Base-by-base conservation (phyloP, 805 yeast genomes). In the Saccharomycopsis sp. region DNA sequence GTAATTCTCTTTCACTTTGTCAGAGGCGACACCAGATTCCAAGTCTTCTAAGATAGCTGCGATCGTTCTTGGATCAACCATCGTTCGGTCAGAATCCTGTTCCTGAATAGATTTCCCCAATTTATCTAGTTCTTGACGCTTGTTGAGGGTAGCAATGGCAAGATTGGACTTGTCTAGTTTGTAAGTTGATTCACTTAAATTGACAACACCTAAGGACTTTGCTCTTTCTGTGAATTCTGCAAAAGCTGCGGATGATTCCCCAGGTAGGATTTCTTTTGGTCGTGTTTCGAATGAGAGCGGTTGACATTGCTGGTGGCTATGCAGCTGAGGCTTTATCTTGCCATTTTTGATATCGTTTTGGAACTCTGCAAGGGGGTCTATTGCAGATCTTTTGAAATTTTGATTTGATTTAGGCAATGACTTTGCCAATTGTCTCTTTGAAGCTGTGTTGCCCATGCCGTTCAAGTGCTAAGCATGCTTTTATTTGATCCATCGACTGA, bases 391-490 rank as follows among this genome's bases (percentile, higher is more conserved):
- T 26, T 45, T 43, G 6, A 44, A 17, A 26, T 21, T 17, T 16
- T 28, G 9, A 35, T 16, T 19, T 19, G 40, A 13, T 24, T 35
- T 23, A 24, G 41, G 26, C n/a, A 44, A 17, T 29, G 38, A 36
- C 26, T 44, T 47, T 19, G 45, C 29, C 20, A 49, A 37, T 26
- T 37, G 34, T 16, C 47, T 38, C 33, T 48, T 48, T 5, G 51
- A 48, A 4, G 49, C 51, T 14, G 51, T 11, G 5, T 48, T 41
- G 14, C 51, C 51, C 51, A 48, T 48, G n/a, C 21, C 41, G 13
- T 9, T 20, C 9, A 27, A n/a, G 31, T 11, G 31, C n/a, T 27
- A 11, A n/a, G 31, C 31, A 27, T 11, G 31, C 13, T n/a, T 27
- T 27, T 11, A n/a, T 27, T 27, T 11, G 31, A n/a, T n/a, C n/a